Percentiles rank a stretch among this genome's conserved stretches.
These are phyloP conservation scores for Wickerhamomyces bovis DNA, from an alignment of 805 yeast genomes.

Conservation along the genomic window DNA sequence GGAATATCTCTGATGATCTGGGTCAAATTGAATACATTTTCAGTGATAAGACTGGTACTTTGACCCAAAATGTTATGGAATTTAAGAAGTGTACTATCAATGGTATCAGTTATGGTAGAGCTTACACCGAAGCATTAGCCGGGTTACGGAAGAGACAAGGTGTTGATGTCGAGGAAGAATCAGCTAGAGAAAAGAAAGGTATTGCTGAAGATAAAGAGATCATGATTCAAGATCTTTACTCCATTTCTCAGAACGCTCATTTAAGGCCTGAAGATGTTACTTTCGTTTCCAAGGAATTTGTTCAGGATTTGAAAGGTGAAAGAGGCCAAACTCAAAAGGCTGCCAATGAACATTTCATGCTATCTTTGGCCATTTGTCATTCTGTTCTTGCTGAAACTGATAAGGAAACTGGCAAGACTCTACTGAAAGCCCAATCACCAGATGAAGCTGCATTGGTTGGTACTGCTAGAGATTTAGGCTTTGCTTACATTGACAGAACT, in stretches of 20 bases:
- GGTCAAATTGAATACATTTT: constrained; percentile 82
- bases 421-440: constrained; percentile 74
- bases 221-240: constrained; percentile 47
- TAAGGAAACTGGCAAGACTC: constrained; percentile 46
- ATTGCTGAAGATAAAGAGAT: constrained; percentile 51
- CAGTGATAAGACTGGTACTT: constrained; percentile 79
- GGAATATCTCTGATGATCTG: constrained; percentile 81
- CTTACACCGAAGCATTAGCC: constrained; percentile 77
- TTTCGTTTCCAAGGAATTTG: constrained; percentile 62
- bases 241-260: constrained; percentile 32
- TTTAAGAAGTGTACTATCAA: constrained; percentile 73
- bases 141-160: constrained; percentile 76
- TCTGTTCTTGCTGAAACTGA: constrained; percentile 69
- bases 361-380: constrained; percentile 72
- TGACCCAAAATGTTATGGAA: constrained; percentile 82
- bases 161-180: constrained; percentile 58
- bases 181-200: constrained; percentile 41
- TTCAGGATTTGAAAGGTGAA: constrained; percentile 51
- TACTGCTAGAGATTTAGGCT: constrained; percentile 76
- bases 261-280: constrained; percentile 57
- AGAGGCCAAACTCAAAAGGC: constrained; percentile 47
- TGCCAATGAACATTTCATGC: constrained; percentile 68
- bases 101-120: constrained; percentile 68
- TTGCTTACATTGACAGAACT: constrained; percentile 57
- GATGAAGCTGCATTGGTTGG: constrained; percentile 84